phyloP scores from a whole-genome alignment of 768 basidiomycete species.

The Tubosaeta sp. region DNA sequence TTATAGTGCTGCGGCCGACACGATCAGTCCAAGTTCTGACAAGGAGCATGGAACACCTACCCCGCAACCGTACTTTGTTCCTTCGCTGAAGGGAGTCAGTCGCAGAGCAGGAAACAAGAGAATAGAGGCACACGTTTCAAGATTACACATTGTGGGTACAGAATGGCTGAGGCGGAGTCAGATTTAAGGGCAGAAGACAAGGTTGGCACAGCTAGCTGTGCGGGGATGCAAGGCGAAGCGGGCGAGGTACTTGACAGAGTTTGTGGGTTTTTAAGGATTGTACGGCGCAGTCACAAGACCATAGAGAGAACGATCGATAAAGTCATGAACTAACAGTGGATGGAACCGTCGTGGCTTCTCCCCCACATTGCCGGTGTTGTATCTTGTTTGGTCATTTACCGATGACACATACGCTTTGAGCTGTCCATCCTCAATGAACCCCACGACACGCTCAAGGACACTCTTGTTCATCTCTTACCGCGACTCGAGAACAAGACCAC shows the following conservation, averaged over 20 bases:
- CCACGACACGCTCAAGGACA: conserved; percentile 80
- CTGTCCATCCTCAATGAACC: conserved; percentile 26
- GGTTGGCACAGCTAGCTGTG: not conserved
- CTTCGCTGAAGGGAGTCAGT: conserved; percentile 51
- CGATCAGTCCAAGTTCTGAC: conserved; percentile 4
- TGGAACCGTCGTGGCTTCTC: not conserved
- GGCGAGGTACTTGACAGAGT: too few species aligned
- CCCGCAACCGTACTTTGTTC: conserved; percentile 72
- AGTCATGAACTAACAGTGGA: not conserved
- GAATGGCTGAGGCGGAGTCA: not conserved
- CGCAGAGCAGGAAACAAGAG: conserved; percentile 5
- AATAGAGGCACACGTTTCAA: conserved; percentile 44
- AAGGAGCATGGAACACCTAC: conserved; percentile 29
- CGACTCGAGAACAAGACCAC: conserved; percentile 55
- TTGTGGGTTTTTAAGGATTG: conserved; percentile 8
- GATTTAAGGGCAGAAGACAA: not conserved
- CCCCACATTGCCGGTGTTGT: conserved; percentile 16
- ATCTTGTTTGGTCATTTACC: conserved; percentile 16
- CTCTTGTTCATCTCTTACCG: conserved; percentile 92
- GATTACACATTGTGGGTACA: conserved; percentile 47
- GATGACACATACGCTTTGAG: conserved; percentile 17
- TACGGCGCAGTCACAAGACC: conserved; percentile 27
- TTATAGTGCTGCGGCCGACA: conserved; percentile 55
- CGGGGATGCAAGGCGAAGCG: conserved; percentile 5
- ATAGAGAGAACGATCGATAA: conserved; percentile 28